Conservation (phyloP, 2,329 filamentous ascomycete genomes). For the Coniosporium tulheliwenetii region DNA sequence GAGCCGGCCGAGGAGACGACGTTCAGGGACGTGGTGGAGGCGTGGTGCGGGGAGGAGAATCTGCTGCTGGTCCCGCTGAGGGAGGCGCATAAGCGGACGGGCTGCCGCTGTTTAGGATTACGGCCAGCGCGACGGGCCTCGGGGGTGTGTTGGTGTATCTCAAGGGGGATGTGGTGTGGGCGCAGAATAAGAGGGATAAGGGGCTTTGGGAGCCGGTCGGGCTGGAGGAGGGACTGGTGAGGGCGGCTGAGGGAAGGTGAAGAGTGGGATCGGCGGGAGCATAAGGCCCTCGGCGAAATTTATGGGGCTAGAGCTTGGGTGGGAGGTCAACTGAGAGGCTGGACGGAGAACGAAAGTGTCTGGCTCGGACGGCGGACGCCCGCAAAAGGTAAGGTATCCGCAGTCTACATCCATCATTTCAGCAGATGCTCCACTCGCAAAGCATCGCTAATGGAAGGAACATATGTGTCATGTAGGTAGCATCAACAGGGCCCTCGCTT, state of each 20-base stretch:
- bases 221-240: constrained; percentile 38
- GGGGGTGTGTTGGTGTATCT: constrained; percentile 59
- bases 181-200: constrained; percentile 41
- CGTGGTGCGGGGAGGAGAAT: constrained; percentile 66
- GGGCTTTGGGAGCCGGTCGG: constrained; percentile 40
- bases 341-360: too few species aligned
- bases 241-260: constrained; percentile 39
- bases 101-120: constrained; percentile 58
- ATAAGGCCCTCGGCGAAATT: too few species aligned
- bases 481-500: too few species aligned
- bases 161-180: constrained; percentile 53
- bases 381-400: too few species aligned
- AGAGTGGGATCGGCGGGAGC: too few species aligned
- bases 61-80: constrained; percentile 60
- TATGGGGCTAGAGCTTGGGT: too few species aligned
- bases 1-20: constrained; percentile 34
- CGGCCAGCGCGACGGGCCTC: constrained; percentile 64
- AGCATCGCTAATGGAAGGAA: too few species aligned
- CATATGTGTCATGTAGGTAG: too few species aligned
- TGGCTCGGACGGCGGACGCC: too few species aligned
- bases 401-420: too few species aligned
- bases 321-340: too few species aligned
- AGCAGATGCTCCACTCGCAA: too few species aligned
- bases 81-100: constrained; percentile 53
- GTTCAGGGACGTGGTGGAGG: constrained; percentile 65